Base-by-base conservation (phyloP, 768 basidiomycete species). In the Serendipita vermifera region DNA sequence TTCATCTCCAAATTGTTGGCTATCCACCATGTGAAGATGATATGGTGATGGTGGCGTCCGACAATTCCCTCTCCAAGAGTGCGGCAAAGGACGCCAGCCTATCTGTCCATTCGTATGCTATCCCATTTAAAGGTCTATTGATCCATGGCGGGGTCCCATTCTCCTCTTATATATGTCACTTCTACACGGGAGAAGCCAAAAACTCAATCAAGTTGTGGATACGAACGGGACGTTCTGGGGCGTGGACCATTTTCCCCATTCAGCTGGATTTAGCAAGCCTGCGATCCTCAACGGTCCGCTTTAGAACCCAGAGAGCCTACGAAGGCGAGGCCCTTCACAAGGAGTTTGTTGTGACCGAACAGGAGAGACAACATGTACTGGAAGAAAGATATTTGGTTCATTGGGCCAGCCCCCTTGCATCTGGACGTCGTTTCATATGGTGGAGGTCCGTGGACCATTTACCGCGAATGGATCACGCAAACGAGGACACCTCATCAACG, bases 1-100 rank as follows among this genome's bases (percentile, higher is more conserved):
- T 51, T 51, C 32, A 51, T 31, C 24, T 51, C n/a, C 46, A 51
- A 26, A n/a, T 51, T 15, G 46, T 51, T 24, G 46, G 46, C n/a
- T 51, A 51, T 29, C 46, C 46, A 5, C 46, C 26, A n/a, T 22
- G 17, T 24, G 17, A 51, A 13, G 24, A 51, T n/a, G 7, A 41
- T 26, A n/a, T 26, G 39, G 15, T 20, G n/a, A 51, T 20, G 7
- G n/a, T 7, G 9, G 26, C 39, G 5, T 7, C 39, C 15, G 7
- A n/a, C n/a, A n/a, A n/a, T n/a, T n/a, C n/a, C n/a, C n/a, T n/a
- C n/a, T n/a, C n/a, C n/a, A n/a, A n/a, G n/a, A n/a, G n/a, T n/a
- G n/a, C n/a, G n/a, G n/a, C n/a, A n/a, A n/a, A n/a, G n/a, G n/a
- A 3, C 9, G 15, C 39, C 22, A 51, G 24, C 32, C 11, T 26